phyloP scores from a whole-genome alignment of 495 filamentous ascomycete species.

The Clavariopsis aquatica region DNA sequence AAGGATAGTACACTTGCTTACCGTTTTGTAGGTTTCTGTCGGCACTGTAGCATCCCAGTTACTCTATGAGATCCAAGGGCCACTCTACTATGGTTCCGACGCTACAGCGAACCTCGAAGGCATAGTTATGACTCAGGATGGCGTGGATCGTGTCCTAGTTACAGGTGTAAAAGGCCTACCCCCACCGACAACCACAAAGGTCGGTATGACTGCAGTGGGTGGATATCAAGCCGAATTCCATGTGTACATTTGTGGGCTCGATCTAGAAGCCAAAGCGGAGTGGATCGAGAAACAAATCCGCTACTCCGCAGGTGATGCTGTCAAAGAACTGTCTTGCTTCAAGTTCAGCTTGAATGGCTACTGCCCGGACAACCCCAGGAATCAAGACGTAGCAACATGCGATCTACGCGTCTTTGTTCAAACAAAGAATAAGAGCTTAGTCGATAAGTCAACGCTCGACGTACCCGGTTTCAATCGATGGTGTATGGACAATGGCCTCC shows the following conservation, averaged over 20 bases:
- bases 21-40: slow-evolving; percentile 42
- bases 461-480: slow-evolving; percentile 42
- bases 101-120: slow-evolving; percentile 53
- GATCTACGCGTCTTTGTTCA: slow-evolving; percentile 43
- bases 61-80: slow-evolving; percentile 60
- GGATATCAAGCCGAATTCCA: slow-evolving; percentile 50
- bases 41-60: slow-evolving; percentile 56
- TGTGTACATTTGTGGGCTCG: slow-evolving; percentile 49
- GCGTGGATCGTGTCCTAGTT: slow-evolving; percentile 48
- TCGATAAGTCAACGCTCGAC: slow-evolving; percentile 34
- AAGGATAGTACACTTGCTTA: background rate
- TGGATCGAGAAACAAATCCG: slow-evolving; percentile 49
- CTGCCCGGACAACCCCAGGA: slow-evolving; percentile 40
- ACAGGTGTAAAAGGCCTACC: slow-evolving; percentile 48
- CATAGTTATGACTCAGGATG: slow-evolving; percentile 51
- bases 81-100: slow-evolving; percentile 55
- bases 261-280: slow-evolving; percentile 50
- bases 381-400: slow-evolving; percentile 40
- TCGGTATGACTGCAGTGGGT: slow-evolving; percentile 50
- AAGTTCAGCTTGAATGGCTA: slow-evolving; percentile 41
- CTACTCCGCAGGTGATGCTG: slow-evolving; percentile 22
- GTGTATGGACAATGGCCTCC: slow-evolving; percentile 37
- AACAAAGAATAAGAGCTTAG: slow-evolving; percentile 36
- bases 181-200: slow-evolving; percentile 54
- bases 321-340: slow-evolving; percentile 31